phyloP scores from a whole-genome alignment of 441 rosid genomes.

The Erysimum cheiri region DNA sequence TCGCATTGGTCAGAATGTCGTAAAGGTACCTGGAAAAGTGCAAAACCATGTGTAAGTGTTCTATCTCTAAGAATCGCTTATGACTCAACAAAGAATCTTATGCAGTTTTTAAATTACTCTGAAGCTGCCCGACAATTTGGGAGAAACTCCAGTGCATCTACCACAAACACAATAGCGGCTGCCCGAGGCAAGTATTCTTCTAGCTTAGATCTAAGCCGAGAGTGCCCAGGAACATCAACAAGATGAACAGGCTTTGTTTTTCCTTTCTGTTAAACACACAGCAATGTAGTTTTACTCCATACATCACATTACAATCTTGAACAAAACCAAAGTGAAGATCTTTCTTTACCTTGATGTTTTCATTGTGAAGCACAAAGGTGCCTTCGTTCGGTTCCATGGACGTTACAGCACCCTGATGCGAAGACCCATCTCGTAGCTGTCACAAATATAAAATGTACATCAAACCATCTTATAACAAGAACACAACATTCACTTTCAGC shows the following conservation, averaged over 20 bases:
- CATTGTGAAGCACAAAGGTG: slow-evolving; percentile 70
- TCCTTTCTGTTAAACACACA: slow-evolving; percentile 55
- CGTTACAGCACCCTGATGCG: slow-evolving; percentile 81
- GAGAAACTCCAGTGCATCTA: slow-evolving; percentile 88
- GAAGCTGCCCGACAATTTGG: slow-evolving; percentile 70
- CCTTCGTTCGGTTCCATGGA: slow-evolving; percentile 95
- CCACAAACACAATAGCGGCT: slow-evolving; percentile 83
- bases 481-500: neutral
- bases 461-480: slow-evolving; percentile 24
- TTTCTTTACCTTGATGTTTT: slow-evolving; percentile 59
- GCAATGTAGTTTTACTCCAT: neutral
- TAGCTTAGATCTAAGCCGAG: slow-evolving; percentile 79
- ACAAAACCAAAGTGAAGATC: slow-evolving; percentile 29
- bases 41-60: slow-evolving; percentile 31
- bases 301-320: slow-evolving; percentile 4
- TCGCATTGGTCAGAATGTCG: slow-evolving; percentile 83
- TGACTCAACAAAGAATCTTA: slow-evolving; percentile 7
- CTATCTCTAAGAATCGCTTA: slow-evolving; percentile 7
- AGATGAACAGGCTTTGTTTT: slow-evolving; percentile 78
- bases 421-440: slow-evolving; percentile 89
- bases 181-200: slow-evolving; percentile 85
- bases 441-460: slow-evolving; percentile 38
- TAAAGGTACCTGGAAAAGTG: slow-evolving; percentile 68
- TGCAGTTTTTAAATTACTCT: slow-evolving; percentile 57
- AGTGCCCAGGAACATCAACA: slow-evolving; percentile 94